These are phyloP conservation scores for Thraustochytrium sp. DNA, from an alignment of 352 stramenopile species.

Conservation along the genomic window DNA sequence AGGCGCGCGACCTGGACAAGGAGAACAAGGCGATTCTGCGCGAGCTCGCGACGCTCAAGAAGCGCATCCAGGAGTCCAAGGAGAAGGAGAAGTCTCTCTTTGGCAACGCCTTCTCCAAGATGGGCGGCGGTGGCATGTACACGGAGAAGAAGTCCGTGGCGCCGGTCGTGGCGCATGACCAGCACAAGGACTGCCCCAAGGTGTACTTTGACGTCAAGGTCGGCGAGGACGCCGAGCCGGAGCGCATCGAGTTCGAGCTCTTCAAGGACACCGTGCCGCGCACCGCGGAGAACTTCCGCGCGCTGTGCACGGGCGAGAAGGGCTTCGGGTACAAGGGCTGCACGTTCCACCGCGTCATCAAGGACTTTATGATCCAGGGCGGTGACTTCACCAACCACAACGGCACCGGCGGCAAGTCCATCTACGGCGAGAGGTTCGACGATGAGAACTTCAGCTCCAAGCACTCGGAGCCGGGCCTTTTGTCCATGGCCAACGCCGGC, in stretches of 20 bases:
- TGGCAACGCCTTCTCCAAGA: conserved; percentile 23
- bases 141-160: conserved; percentile 33
- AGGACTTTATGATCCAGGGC: conserved; percentile 71
- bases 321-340: conserved; percentile 85
- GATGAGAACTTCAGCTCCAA: conserved; percentile 73
- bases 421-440: conserved; percentile 85
- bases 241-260: conserved; percentile 43
- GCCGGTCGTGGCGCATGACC: neutral
- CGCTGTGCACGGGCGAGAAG: conserved; percentile 60
- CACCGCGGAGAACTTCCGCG: conserved; percentile 56
- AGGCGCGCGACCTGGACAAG: conserved; percentile 60
- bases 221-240: conserved; percentile 57
- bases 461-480: conserved; percentile 57
- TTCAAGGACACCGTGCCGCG: conserved; percentile 49
- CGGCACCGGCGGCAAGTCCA: conserved; percentile 82
- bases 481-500: conserved; percentile 70
- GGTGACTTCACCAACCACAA: conserved; percentile 92
- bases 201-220: conserved; percentile 86
- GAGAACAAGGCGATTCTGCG: conserved; percentile 67
- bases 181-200: conserved; percentile 51
- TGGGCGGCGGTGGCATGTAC: conserved; percentile 27
- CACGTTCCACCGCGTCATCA: conserved; percentile 81
- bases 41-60: conserved; percentile 49
- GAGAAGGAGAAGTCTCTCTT: conserved; percentile 52
- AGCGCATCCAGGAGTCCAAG: conserved; percentile 54